Conservation (phyloP, 352 stramenopile genomes). For the Globisporangium radiosum region DNA sequence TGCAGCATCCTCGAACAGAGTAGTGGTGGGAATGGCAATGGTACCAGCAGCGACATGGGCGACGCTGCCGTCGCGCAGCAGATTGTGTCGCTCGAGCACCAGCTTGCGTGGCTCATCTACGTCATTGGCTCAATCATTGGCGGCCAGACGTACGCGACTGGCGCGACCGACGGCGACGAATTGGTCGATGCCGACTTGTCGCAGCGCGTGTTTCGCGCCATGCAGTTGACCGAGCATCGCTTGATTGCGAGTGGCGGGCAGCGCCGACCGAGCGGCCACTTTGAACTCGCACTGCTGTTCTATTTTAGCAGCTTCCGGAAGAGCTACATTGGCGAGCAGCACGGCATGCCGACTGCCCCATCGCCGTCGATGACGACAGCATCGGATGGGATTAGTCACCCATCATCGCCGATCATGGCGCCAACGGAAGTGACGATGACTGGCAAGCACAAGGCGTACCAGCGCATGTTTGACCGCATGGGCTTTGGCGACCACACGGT, state of each 20-base stretch:
- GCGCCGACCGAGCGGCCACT: conserved; percentile 85
- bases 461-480: conserved; percentile 97
- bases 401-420: conserved; percentile 78
- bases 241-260: conserved; percentile 84
- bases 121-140: conserved; percentile 95
- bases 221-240: conserved; percentile 94
- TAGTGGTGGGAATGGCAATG: too few species aligned
- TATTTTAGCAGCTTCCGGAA: conserved; percentile 95
- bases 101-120: conserved; percentile 97
- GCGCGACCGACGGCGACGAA: conserved; percentile 91
- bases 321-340: conserved; percentile 90
- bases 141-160: conserved; percentile 92
- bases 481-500: conserved; percentile 95
- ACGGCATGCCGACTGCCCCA: conserved; percentile 78
- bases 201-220: conserved; percentile 93
- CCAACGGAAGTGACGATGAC: conserved; percentile 64
- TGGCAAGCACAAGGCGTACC: conserved; percentile 93
- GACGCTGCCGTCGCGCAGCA: conserved; percentile 54
- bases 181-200: conserved; percentile 94
- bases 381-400: background rate
- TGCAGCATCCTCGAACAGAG: conserved; percentile 69
- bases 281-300: conserved; percentile 94
- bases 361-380: conserved; percentile 29
- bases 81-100: conserved; percentile 87
- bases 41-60: conserved; percentile 23